Percentiles rank a stretch among this genome's conserved stretches.
Conservation (phyloP, 805 yeast species). For the Candida ascalaphidarum region DNA sequence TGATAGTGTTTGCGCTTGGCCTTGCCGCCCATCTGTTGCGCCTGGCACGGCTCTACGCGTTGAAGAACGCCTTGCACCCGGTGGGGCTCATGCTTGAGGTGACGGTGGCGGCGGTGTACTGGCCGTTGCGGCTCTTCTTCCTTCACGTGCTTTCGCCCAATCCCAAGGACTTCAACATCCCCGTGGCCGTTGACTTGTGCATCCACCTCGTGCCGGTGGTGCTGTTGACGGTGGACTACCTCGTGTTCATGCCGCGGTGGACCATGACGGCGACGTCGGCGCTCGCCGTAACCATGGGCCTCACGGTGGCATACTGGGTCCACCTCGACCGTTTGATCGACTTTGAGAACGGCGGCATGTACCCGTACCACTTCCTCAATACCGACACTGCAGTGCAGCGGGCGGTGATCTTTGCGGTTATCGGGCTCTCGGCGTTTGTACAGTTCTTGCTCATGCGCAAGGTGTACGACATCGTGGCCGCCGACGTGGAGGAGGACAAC, state of each 20-base stretch:
- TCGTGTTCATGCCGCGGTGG: conserved; percentile 42
- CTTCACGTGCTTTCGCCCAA: conserved; percentile 37
- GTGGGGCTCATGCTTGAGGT: conserved; percentile 50
- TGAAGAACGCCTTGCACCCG: conserved; percentile 41
- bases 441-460: conserved; percentile 21
- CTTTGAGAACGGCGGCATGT: conserved; percentile 37
- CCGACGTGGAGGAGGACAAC: conserved; percentile 3
- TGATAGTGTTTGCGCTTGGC: conserved; percentile 33
- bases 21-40: conserved; percentile 23
- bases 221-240: conserved; percentile 46
- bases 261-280: conserved; percentile 25
- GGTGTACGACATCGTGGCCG: conserved; percentile 13
- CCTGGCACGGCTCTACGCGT: conserved; percentile 13
- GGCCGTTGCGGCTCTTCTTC: conserved; percentile 56
- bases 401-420: conserved; percentile 38
- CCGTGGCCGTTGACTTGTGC: conserved; percentile 43
- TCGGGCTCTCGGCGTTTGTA: conserved; percentile 25
- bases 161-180: conserved; percentile 26
- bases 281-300: conserved; percentile 22
- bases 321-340: conserved; percentile 42
- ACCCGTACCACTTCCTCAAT: conserved; percentile 65
- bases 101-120: conserved; percentile 56
- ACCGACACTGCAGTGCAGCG: conserved; percentile 37
- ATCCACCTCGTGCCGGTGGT: conserved; percentile 54
- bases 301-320: conserved; percentile 46